Percentiles rank a stretch among this genome's conserved stretches.
phyloP scores from a whole-genome alignment of 441 rosid species.

The Populus tomentosa region DNA sequence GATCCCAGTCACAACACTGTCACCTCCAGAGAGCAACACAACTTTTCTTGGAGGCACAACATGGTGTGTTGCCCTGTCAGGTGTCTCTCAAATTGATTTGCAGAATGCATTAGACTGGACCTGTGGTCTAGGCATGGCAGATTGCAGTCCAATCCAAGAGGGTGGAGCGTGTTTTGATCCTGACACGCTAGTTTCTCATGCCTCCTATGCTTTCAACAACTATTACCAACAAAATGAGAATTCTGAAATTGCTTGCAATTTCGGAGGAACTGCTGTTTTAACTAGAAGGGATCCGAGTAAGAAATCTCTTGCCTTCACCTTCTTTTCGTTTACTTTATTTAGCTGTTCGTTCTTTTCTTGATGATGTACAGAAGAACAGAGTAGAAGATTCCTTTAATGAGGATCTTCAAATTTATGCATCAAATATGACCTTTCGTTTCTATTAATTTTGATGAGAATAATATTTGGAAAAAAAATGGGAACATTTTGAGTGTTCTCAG shows the following conservation, averaged over 20 bases:
- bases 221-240: constrained; percentile 85
- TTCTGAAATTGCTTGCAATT: constrained; percentile 81
- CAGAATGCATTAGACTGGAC: constrained; percentile 80
- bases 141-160: constrained; percentile 60
- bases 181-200: constrained; percentile 70
- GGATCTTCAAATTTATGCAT: no score
- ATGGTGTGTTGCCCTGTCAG: constrained; percentile 82
- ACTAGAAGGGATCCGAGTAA: constrained; percentile 68
- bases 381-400: no score
- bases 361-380: neutral
- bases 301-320: neutral
- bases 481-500: no score
- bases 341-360: neutral
- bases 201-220: constrained; percentile 87
- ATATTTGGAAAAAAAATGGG: no score
- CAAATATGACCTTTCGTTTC: no score
- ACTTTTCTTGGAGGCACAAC: constrained; percentile 69
- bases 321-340: no score
- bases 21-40: constrained; percentile 86
- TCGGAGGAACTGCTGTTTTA: constrained; percentile 73
- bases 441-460: no score
- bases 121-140: constrained; percentile 80
- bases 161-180: constrained; percentile 66
- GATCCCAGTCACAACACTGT: constrained; percentile 35
- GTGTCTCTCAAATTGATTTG: constrained; percentile 52